Percentiles rank a stretch among this genome's conserved stretches.
Conservation (phyloP, 768 basidiomycete species). For the Dioszegia hungarica region DNA sequence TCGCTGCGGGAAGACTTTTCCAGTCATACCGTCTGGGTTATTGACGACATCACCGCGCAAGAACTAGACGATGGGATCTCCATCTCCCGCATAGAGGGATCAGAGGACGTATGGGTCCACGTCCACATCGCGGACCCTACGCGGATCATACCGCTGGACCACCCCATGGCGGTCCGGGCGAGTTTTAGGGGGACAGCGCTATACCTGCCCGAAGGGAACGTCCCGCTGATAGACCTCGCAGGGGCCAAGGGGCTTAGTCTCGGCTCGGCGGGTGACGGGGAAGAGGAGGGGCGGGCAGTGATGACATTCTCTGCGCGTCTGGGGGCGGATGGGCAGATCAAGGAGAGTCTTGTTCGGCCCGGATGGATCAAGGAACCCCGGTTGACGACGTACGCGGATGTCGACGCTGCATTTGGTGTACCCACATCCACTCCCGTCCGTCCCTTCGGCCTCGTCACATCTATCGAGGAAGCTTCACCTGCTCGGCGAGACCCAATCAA, state of each 20-base stretch:
- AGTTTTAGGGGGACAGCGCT: conserved; percentile 54
- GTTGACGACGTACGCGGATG: conserved; percentile 62
- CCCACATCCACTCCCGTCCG: background rate
- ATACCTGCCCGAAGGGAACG: conserved; percentile 65
- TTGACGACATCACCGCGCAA: conserved; percentile 71
- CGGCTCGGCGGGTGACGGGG: conserved; percentile 45
- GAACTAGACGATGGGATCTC: conserved; percentile 95
- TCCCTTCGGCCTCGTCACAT: conserved; percentile 29
- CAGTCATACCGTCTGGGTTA: conserved; percentile 63
- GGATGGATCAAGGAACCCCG: conserved; percentile 69
- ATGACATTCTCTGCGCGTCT: conserved; percentile 78
- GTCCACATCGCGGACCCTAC: conserved; percentile 92
- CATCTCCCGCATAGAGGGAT: conserved; percentile 62
- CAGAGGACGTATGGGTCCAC: conserved; percentile 69
- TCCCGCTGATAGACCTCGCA: conserved; percentile 66
- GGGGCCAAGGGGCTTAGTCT: conserved; percentile 54
- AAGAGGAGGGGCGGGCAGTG: conserved; percentile 56
- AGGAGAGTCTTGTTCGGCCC: conserved; percentile 65
- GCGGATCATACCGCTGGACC: conserved; percentile 64
- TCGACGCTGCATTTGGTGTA: conserved; percentile 53
- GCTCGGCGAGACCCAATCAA: background rate
- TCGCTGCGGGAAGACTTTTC: conserved; percentile 31
- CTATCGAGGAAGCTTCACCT: background rate
- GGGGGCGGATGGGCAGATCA: conserved; percentile 57
- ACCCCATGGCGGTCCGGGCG: conserved; percentile 62